Conservation (phyloP, 139 green algal species). For the Pseudopediastrum boryanum region DNA sequence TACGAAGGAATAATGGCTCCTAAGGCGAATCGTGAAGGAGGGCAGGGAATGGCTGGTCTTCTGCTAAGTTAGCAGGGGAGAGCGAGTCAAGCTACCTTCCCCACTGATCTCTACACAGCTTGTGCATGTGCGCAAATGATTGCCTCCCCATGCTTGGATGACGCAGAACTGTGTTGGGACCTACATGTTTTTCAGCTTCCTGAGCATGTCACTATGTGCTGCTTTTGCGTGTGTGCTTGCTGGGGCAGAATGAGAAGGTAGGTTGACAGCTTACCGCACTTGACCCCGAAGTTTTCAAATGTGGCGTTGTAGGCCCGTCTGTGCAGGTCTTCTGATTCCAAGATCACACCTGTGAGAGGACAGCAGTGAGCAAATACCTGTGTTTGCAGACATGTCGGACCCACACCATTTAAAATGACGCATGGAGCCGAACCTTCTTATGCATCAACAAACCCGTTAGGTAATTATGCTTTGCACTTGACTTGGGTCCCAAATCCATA, state of each 20-base stretch:
- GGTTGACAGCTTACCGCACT: not conserved
- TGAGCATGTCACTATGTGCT: not conserved
- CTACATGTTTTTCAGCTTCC: not conserved
- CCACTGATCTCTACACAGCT: no score
- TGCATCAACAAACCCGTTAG: no score
- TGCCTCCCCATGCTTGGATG: no score
- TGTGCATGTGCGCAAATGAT: no score
- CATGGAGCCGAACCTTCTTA: no score
- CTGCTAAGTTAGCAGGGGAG: no score
- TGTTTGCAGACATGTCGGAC: not conserved
- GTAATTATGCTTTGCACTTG: no score
- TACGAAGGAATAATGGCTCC: not conserved
- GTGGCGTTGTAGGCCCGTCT: slow-evolving; percentile 89
- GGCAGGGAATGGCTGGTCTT: no score
- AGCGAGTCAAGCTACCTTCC: no score
- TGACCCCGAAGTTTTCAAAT: slow-evolving; percentile 83
- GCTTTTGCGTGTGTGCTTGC: not conserved
- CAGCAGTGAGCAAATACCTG: not conserved
- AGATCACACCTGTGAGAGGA: slow-evolving; percentile 74
- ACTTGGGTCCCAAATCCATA: no score
- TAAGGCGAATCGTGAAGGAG: not conserved
- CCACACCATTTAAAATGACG: no score
- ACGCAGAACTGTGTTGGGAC: not conserved
- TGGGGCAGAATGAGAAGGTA: not conserved
- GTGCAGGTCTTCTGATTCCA: slow-evolving; percentile 93